Evolutionary conservation across 1,284 basidiomycete genomes (phyloP).

Genomic region (Austroboletus sp.): DNA sequence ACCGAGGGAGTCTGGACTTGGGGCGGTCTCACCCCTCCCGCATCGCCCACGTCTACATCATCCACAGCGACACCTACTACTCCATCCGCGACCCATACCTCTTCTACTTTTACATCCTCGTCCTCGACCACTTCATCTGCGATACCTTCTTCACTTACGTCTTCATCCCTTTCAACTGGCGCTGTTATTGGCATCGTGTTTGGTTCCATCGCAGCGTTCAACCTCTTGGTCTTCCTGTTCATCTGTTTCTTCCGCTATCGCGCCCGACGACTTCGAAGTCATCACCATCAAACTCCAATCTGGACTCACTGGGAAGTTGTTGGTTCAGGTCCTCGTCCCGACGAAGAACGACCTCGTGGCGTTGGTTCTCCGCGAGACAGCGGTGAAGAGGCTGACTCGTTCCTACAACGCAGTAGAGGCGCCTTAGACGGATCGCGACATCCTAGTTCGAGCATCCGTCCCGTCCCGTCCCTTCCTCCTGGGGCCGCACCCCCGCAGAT

Average conservation of each 20-base stretch:
- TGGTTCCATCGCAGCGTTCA: slow-evolving; percentile 35
- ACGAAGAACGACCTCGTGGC: slow-evolving; percentile 41
- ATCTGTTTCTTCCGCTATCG: slow-evolving; percentile 48
- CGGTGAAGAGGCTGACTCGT: slow-evolving; percentile 60
- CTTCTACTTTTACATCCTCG: slow-evolving; percentile 24
- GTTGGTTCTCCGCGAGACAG: slow-evolving; percentile 60
- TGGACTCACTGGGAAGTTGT: slow-evolving; percentile 54
- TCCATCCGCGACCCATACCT: slow-evolving; percentile 22
- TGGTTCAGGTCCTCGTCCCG: slow-evolving; percentile 14
- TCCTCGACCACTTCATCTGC: slow-evolving; percentile 28
- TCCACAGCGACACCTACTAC: slow-evolving; percentile 23
- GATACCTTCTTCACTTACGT: slow-evolving; percentile 23
- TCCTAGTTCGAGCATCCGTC: slow-evolving; percentile 20
- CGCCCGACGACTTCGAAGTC: slow-evolving; percentile 35
- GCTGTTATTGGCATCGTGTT: slow-evolving; percentile 45
- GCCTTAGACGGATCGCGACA: slow-evolving; percentile 18
- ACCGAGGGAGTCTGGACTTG: slow-evolving; percentile 54
- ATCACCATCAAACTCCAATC: slow-evolving; percentile 36
- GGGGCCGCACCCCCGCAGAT: slow-evolving; percentile 28
- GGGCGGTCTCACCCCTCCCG: slow-evolving; percentile 54
- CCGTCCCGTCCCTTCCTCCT: slow-evolving; percentile 28
- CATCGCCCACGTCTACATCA: slow-evolving; percentile 25
- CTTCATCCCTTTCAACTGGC: slow-evolving; percentile 27
- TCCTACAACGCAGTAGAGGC: slow-evolving; percentile 40
- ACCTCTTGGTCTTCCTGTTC: slow-evolving; percentile 45